Evolutionary conservation across 2,329 filamentous ascomycete species (phyloP).

Genomic region (Penicillium sp.): DNA sequence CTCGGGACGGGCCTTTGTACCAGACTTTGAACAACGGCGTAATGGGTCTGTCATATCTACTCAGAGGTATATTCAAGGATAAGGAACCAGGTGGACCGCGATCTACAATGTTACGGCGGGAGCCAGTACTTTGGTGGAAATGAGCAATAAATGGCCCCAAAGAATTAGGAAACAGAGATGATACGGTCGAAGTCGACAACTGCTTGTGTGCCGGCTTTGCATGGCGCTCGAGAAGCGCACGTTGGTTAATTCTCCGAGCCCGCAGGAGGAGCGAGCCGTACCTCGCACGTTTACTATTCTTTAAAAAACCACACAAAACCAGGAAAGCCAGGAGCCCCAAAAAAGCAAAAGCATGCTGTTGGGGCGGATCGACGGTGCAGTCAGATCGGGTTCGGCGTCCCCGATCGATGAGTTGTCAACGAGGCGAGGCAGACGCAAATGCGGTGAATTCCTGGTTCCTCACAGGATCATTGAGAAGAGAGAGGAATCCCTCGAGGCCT

Average conservation of each 20-base stretch:
- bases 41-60: background rate
- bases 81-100: background rate
- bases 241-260: constrained; percentile 26
- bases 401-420: constrained; percentile 26
- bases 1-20: constrained; percentile 34
- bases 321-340: background rate
- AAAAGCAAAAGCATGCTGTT: constrained; percentile 9
- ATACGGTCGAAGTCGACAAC: background rate
- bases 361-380: constrained; percentile 21
- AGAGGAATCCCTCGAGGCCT: background rate
- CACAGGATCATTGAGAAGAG: background rate
- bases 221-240: constrained; percentile 6
- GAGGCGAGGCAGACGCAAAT: constrained; percentile 23
- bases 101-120: background rate
- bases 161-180: background rate
- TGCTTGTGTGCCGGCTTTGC: background rate
- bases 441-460: constrained; percentile 14
- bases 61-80: too few relatives aligned
- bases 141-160: background rate
- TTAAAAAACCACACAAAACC: background rate
- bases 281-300: background rate
- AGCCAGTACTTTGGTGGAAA: background rate
- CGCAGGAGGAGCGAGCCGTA: constrained; percentile 1
- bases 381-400: constrained; percentile 25
- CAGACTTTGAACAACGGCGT: constrained; percentile 25